Conservation (phyloP, 75 land plant species). For the Isoetes taiwanensis region DNA sequence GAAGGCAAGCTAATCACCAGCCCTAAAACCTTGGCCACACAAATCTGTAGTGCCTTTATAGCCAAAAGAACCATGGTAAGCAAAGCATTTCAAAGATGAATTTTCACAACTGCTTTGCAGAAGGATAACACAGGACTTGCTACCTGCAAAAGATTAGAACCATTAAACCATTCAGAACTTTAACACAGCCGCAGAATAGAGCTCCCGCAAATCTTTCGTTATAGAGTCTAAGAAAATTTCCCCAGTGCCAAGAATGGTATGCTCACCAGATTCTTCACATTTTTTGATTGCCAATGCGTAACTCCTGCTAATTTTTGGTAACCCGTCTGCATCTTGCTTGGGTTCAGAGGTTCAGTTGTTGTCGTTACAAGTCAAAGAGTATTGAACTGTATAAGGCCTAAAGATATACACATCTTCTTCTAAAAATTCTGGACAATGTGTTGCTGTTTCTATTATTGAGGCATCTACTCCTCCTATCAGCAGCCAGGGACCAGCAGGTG, state of each 20-base stretch:
- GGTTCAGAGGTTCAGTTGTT: constrained; percentile 4
- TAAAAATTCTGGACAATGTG: not conserved
- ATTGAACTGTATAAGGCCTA: not conserved
- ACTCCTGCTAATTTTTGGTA: constrained; percentile 2
- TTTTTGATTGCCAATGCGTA: not conserved
- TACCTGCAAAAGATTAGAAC: not conserved
- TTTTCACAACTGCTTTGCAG: not conserved
- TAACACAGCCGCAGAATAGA: not conserved
- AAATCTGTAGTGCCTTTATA: no score
- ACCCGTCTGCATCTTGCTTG: not conserved
- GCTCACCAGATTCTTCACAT: constrained; percentile 6
- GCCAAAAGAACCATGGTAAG: no score
- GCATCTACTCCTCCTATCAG: constrained; percentile 1
- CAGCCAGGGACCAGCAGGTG: not conserved
- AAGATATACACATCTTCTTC: not conserved
- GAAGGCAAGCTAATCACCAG: no score
- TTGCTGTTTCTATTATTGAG: not conserved
- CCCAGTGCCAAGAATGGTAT: constrained; percentile 6
- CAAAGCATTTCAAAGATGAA: constrained; percentile 4
- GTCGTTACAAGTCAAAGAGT: not conserved
- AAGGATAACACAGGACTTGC: constrained; percentile 1
- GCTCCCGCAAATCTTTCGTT: constrained; percentile 1
- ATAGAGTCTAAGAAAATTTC: constrained; percentile 1
- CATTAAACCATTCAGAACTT: not conserved
- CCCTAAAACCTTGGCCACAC: no score